Evolutionary conservation across 352 stramenopile species (phyloP).

Genomic region (Phytophthora tentaculata): DNA sequence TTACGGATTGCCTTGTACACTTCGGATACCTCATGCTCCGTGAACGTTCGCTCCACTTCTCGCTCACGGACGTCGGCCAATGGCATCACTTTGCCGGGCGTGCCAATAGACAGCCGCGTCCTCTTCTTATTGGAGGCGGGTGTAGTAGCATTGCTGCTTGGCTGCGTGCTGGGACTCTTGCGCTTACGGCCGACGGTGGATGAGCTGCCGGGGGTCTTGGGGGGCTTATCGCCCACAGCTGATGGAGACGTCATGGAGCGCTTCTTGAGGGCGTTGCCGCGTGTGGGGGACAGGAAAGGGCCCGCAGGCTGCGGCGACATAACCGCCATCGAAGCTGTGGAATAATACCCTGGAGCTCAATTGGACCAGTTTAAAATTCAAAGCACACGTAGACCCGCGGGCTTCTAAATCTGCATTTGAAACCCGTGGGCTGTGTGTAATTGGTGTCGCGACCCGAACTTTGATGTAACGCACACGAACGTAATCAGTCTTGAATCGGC

Average conservation of each 20-base stretch:
- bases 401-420: neutral
- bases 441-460: neutral
- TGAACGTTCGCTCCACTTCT: conserved; percentile 77
- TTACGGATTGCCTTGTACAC: conserved; percentile 95
- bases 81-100: conserved; percentile 76
- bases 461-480: neutral
- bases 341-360: conserved; percentile 24
- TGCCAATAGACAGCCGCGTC: conserved; percentile 63
- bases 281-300: conserved; percentile 32
- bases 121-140: conserved; percentile 59
- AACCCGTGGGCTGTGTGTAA: neutral
- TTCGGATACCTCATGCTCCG: conserved; percentile 84
- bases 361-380: conserved; percentile 18
- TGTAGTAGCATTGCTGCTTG: conserved; percentile 24
- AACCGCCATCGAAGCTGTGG: conserved; percentile 23
- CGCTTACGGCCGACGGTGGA: conserved; percentile 53
- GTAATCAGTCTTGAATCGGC: neutral
- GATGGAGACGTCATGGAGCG: conserved; percentile 2
- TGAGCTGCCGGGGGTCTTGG: conserved; percentile 3
- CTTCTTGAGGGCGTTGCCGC: conserved; percentile 15
- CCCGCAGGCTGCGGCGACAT: conserved; percentile 20
- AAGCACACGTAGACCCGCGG: conserved; percentile 3
- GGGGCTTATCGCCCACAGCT: conserved; percentile 3
- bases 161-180: conserved; percentile 43
- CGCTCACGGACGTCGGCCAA: conserved; percentile 60